Base-by-base conservation (phyloP, 129 eudicot species). In the Ambrosia trifida region DNA sequence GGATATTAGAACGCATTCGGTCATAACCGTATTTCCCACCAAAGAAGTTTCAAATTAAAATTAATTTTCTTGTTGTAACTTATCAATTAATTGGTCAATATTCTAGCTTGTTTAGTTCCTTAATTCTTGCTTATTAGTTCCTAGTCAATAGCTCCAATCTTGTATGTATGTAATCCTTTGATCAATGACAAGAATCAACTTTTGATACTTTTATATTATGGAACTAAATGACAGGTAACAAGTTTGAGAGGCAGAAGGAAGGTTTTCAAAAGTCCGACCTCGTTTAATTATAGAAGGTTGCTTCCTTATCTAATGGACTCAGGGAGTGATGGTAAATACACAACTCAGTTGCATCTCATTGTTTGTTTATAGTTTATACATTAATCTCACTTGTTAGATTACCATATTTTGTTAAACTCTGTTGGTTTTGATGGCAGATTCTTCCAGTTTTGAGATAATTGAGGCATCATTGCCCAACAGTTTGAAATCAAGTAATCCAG, bases 251-350 rank as follows among this genome's bases (percentile, higher is more conserved):
- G 72, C 14, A 59, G 73, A 40, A 76, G 69, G 85, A 89, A 83
- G 77, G 83, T 89, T 3, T 90, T 79, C 12, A 81, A 68, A 75
- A 70, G 83, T 75, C 82, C 95, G 17, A 81, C 74, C 49, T 90
- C 87, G 14, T 83, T 83, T 60, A 85, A 81, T 82, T 90, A 81
- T 56, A 85, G 84, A 79, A 90, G 95, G 74, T 49, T 90, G 82
- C 83, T 87, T 32, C 91, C 95, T n/a, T 85, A 66, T 72, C 41
- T 90, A 20, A 77, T 19, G 80, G 91, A 81, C 19, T 33, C 72
- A 16, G 80, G 57, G 24, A 76, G 81, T 11, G 83, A 82, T 50
- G 80, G 79, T 51, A 78, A 74, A 9, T 11, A 4, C 14, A 83
- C 81, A 80, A 76, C 35, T 70, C 8, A 57, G 28, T 5, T 7